These are phyloP conservation scores for Prunus mume DNA, from an alignment of 306 rosid species.

Conservation along the genomic window DNA sequence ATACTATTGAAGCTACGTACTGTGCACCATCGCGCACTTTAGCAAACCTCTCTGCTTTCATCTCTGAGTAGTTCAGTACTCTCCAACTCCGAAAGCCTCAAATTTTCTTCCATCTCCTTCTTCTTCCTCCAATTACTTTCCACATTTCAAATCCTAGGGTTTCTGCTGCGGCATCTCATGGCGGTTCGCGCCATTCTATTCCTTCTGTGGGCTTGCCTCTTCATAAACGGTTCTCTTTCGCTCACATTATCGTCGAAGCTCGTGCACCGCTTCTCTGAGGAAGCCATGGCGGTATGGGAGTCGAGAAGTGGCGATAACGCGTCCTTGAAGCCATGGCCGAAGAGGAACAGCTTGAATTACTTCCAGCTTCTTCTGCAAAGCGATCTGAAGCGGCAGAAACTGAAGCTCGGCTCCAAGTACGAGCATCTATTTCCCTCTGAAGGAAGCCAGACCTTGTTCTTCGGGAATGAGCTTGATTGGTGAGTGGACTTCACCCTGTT, in stretches of 20 bases:
- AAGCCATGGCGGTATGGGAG: conserved; percentile 31
- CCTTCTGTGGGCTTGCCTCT: neutral
- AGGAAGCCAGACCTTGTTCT: conserved; percentile 51
- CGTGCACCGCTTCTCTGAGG: conserved; percentile 59
- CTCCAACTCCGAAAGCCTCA: neutral
- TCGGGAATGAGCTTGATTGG: conserved; percentile 72
- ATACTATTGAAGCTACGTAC: neutral
- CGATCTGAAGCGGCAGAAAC: conserved; percentile 43
- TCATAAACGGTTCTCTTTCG: neutral
- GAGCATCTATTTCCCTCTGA: conserved; percentile 56
- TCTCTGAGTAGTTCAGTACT: neutral
- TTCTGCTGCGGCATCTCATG: neutral
- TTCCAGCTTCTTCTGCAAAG: conserved; percentile 38
- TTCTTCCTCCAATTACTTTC: neutral
- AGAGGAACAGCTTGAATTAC: conserved; percentile 37
- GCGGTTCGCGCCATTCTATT: conserved; percentile 15
- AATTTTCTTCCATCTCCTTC: neutral
- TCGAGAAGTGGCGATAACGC: conserved; percentile 24
- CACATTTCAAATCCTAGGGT: neutral
- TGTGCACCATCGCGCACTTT: neutral
- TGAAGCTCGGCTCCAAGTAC: conserved; percentile 43
- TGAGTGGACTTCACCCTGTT: conserved; percentile 27
- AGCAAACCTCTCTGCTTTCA: neutral
- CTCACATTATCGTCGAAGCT: conserved; percentile 38
- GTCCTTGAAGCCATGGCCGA: conserved; percentile 36